Evolutionary conservation across 2,329 filamentous ascomycete genomes (phyloP).

Genomic region (Cercospora janseana): DNA sequence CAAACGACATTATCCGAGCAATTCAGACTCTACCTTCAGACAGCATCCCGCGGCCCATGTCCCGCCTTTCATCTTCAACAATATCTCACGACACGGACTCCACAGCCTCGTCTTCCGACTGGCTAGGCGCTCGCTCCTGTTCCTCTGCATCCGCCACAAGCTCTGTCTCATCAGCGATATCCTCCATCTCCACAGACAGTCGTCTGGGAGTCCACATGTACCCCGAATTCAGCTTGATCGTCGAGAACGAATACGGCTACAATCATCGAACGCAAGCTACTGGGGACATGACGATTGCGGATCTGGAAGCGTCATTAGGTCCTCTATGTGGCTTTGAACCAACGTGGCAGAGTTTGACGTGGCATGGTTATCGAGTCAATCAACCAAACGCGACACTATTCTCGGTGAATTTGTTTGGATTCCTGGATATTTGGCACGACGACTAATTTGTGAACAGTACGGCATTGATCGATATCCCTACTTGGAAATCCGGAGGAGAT

Average conservation of each 20-base stretch:
- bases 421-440: background rate
- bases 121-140: constrained; percentile 4
- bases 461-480: constrained; percentile 14
- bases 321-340: constrained; percentile 13
- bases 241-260: constrained; percentile 11
- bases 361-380: constrained; percentile 21
- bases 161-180: background rate
- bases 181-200: constrained; percentile 8
- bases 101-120: background rate
- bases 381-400: constrained; percentile 20
- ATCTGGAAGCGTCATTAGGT: constrained; percentile 15
- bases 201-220: background rate
- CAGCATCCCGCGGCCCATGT: background rate
- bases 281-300: constrained; percentile 18
- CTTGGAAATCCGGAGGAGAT: constrained; percentile 5
- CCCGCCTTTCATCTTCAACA: background rate
- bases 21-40: constrained; percentile 16
- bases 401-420: background rate
- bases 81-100: background rate
- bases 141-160: constrained; percentile 5
- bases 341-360: constrained; percentile 19
- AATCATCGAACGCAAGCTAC: constrained; percentile 8
- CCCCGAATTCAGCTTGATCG: constrained; percentile 3
- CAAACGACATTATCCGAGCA: constrained; percentile 18
- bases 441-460: background rate